Conservation (phyloP, 495 filamentous ascomycete species). For the Antarctomyces pellizariae region DNA sequence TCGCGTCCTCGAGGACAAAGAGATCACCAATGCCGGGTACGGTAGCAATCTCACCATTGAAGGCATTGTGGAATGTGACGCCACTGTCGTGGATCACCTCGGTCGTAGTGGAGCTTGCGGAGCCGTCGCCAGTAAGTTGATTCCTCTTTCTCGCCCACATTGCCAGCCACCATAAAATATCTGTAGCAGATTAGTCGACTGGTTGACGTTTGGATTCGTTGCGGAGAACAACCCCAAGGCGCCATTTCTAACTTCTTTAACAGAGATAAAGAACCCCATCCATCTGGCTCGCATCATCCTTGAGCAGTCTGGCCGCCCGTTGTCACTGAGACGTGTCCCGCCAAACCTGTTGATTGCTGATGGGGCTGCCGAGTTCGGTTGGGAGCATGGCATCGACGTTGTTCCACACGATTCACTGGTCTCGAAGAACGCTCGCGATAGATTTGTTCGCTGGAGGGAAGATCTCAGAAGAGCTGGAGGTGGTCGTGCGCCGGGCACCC, state of each 20-base stretch:
- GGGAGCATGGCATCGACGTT: constrained; percentile 43
- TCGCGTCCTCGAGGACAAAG: constrained; percentile 64
- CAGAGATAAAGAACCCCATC: constrained; percentile 85
- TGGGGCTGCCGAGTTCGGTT: constrained; percentile 69
- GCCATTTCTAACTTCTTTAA: constrained; percentile 1
- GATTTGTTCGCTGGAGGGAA: constrained; percentile 51
- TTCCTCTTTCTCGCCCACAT: neutral
- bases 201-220: too few relatives aligned
- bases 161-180: too few relatives aligned
- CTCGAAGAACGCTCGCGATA: constrained; percentile 44
- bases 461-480: constrained; percentile 37
- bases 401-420: constrained; percentile 50
- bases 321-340: constrained; percentile 69
- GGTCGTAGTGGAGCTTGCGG: constrained; percentile 85
- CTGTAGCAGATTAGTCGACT: too few relatives aligned
- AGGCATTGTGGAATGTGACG: constrained; percentile 83
- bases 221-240: neutral
- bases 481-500: constrained; percentile 5
- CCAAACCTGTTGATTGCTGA: constrained; percentile 75
- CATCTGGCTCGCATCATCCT: constrained; percentile 63
- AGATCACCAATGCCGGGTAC: constrained; percentile 90
- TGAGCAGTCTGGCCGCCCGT: constrained; percentile 40
- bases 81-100: constrained; percentile 70
- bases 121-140: constrained; percentile 56
- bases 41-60: constrained; percentile 88